Evolutionary conservation across 2,329 filamentous ascomycete species (phyloP), one percentile per base, ranked within the genome.

Genomic region (Rhynchosporium secalis): DNA sequence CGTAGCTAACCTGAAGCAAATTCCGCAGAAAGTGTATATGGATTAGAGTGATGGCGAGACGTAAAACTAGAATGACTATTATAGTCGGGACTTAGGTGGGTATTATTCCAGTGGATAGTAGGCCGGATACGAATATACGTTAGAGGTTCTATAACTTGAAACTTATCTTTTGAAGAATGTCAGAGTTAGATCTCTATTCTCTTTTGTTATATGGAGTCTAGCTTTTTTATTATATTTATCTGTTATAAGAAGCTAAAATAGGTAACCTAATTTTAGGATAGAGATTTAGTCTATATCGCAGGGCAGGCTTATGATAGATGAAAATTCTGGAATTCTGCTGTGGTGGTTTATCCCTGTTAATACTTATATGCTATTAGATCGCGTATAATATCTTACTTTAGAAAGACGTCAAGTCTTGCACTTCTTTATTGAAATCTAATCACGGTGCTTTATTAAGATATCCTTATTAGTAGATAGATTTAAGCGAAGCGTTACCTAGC

Each of bases 91-190:
- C n/a, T 79, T 81, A 56, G 86, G 86, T 73, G 91, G 92, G 72
- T 96, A 95, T 77, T 89, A 96, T 75, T 83, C 87, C 66, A 90
- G 91, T 75, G 91, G 91, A 72, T 96, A 91, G 92, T 96, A 85
- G 60, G 45, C 45, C 20, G 45, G n/a, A 13, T 46, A 46, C 7
- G 45, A 46, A 46, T 9, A 46, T 46, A 46, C n/a, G n/a, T 46
- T 46, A 3, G n/a, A 46, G n/a, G n/a, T 46, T 46, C 15, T n/a
- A 46, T 46, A 20, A 46, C n/a, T 46, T 46, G 45, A 26, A 26
- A 46, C 20, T 26, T 46, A 8, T 46, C 7, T 46, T 26, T 8
- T 46, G 5, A 46, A 46, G 45, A 20, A 20, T 15, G 45, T 46
- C n/a, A 46, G 20, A 20, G 20, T 15, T 46, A n/a, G 15, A 46